Evolutionary conservation across 108 stramenopile species (phyloP).

Genomic region (Mediolabrus comicus): DNA sequence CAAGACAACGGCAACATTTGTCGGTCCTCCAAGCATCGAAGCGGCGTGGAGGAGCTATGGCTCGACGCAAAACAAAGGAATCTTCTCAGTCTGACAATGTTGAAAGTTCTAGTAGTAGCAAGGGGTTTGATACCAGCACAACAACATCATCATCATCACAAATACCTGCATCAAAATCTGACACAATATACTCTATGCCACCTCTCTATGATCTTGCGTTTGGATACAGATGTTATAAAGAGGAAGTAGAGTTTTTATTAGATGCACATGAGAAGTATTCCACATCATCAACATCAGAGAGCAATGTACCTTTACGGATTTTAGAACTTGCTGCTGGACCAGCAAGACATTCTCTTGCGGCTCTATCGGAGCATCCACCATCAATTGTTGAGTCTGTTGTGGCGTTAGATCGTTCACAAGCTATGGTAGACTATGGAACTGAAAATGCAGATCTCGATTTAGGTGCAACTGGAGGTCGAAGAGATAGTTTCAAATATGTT

Average conservation of each 20-base stretch:
- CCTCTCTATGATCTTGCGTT: slow-evolving; percentile 83
- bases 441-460: slow-evolving; percentile 57
- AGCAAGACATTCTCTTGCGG: slow-evolving; percentile 73
- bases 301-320: slow-evolving; percentile 28
- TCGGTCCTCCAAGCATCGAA: neutral
- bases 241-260: slow-evolving; percentile 78
- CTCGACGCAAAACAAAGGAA: slow-evolving; percentile 9
- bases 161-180: slow-evolving; percentile 3
- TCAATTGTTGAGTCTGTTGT: slow-evolving; percentile 36
- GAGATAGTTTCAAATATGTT: slow-evolving; percentile 53
- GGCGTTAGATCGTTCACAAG: slow-evolving; percentile 67
- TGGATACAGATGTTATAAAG: slow-evolving; percentile 76
- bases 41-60: slow-evolving; percentile 20
- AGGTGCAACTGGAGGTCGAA: slow-evolving; percentile 28
- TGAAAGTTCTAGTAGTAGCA: neutral
- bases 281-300: neutral
- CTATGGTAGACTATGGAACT: slow-evolving; percentile 68
- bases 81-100: neutral
- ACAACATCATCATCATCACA: neutral
- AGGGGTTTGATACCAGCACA: neutral
- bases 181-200: slow-evolving; percentile 72
- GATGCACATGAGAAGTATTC: slow-evolving; percentile 48
- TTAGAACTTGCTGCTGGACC: slow-evolving; percentile 85
- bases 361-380: slow-evolving; percentile 33
- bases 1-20: neutral